Evolutionary conservation across 164 flowering plant species (phyloP), one percentile per base, ranked within the genome.

Genomic region (Nelumbo lutea): DNA sequence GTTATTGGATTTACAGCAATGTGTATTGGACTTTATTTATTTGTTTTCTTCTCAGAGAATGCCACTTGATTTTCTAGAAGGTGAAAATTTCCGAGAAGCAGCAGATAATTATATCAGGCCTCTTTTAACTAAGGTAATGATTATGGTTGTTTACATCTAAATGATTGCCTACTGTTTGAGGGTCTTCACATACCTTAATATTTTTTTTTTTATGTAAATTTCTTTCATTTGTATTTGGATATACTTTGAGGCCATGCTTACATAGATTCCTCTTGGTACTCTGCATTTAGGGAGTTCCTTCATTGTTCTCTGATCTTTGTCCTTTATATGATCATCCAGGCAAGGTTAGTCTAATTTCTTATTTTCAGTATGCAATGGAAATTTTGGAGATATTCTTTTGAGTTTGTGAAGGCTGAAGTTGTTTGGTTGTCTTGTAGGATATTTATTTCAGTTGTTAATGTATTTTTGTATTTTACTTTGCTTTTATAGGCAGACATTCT

Each of bases 231-330:
- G 50, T 67, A 46, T 42, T n/a, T 42, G 9, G 46, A 45, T 14
- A 50, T 27, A 45, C 3, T 57, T 9, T 46, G 48, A 9, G 5
- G 13, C 40, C n/a, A 70, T n/a, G 3, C 50, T 59, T 43, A 52
- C 65, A 27, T 57, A 44, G 42, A 55, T 65, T 27, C 41, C 48
- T 69, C 47, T 56, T 59, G 39, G 14, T 67, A 8, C 57, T 61
- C 11, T 79, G 57, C 50, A 65, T 80, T 40, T 75, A 96, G 99
- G 99, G 99, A 42, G 97, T 93, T 77, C 99, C 99, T 60, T 96
- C 99, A 66, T 78, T 96, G 73, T 96, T 96, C 79, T 90, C 98
- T 41, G 99, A 96, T 80, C 94, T 96, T 42, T 85, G 96, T 72
- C 88, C 99, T 43, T 79, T 96, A 72, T 96, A 96, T 66, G 80